Base-by-base conservation (phyloP, 108 stramenopile genomes). In the Cyclotella distinguenda region DNA sequence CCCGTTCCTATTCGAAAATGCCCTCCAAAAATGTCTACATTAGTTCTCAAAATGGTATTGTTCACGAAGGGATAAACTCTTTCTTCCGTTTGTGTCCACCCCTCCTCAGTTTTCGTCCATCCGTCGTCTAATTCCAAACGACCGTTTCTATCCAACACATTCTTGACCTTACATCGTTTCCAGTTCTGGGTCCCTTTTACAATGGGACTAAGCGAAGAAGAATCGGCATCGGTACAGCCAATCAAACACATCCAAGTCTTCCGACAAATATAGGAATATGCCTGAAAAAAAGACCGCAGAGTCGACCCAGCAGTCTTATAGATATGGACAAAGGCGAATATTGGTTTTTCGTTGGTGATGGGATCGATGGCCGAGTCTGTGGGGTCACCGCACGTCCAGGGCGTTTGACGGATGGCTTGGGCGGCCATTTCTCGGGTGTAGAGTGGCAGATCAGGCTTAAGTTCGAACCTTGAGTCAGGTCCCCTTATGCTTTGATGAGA, bases 281-380 rank as follows among this genome's bases (percentile, higher is more conserved):
- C 34, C 19, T 43, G 16, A 45, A 83, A 83, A 54, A 79, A 81
- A n/a, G 30, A 30, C 1, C 82, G 64, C 16, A 82, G 44, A 33
- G 82, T 78, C 16, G 79, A 78, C 38, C 84, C 84, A 10, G 84
- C 81, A 32, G 84, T 78, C 40, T 86, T 86, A 72, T 70, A 86
- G 42, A 83, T 68, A 39, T 86, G 85, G 3, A 80, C 71, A 60
- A 86, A 83, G 0, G 59, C 67, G 50, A 85, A 64, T 16, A 72
- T 82, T 3, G 49, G 59, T 35, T 60, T 64, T 52, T 68, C 39
- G 32, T 67, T 31, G 2, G 65, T 68, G 27, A 67, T 30, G 15
- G 60, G 44, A 21, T 66, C 66, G 34, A 54, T 22, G 25, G 52
- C 53, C 12, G 42, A 40, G 27, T 40, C 66, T 48, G 44, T 18